Percentiles rank a stretch among this genome's conserved stretches.
Evolutionary conservation across 1,284 basidiomycete genomes (phyloP).

Genomic region (Cryptococcus sp.): DNA sequence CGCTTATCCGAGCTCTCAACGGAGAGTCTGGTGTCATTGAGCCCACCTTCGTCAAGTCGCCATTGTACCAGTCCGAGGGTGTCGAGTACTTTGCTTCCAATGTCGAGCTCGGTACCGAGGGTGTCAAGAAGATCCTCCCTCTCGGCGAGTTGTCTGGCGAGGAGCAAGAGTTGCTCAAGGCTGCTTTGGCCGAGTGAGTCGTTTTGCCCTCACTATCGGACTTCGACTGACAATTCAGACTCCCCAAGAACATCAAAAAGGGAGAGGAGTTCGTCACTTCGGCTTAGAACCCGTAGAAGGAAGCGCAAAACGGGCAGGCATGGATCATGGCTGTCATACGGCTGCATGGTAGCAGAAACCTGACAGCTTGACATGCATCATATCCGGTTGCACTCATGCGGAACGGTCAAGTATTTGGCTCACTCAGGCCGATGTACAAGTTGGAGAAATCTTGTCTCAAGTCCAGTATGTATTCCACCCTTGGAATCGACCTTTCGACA

Average conservation of each 20-base stretch:
- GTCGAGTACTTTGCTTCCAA: slow-evolving; percentile 79
- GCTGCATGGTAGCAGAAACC: no score
- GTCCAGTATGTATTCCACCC: no score
- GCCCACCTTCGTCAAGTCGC: slow-evolving; percentile 78
- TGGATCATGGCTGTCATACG: no score
- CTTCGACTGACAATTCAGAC: slow-evolving; percentile 23
- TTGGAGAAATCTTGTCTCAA: no score
- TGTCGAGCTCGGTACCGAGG: slow-evolving; percentile 76
- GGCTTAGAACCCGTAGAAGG: no score
- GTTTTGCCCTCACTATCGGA: neutral
- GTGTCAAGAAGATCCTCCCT: slow-evolving; percentile 83
- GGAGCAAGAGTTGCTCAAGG: slow-evolving; percentile 81
- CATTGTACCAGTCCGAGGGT: slow-evolving; percentile 67
- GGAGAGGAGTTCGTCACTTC: slow-evolving; percentile 67
- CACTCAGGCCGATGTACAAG: no score
- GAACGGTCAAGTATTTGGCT: no score
- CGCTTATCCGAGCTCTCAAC: slow-evolving; percentile 75
- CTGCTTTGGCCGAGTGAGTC: slow-evolving; percentile 69
- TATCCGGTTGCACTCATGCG: no score
- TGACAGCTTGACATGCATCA: no score
- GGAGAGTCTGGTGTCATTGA: slow-evolving; percentile 82
- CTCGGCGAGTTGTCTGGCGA: slow-evolving; percentile 68
- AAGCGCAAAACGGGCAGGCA: no score
- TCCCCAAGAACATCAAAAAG: slow-evolving; percentile 97
- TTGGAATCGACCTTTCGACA: no score